Percentiles rank a stretch among this genome's conserved stretches.
Evolutionary conservation across 495 filamentous ascomycete species (phyloP).

Genomic region (Amniculicola lignicola): DNA sequence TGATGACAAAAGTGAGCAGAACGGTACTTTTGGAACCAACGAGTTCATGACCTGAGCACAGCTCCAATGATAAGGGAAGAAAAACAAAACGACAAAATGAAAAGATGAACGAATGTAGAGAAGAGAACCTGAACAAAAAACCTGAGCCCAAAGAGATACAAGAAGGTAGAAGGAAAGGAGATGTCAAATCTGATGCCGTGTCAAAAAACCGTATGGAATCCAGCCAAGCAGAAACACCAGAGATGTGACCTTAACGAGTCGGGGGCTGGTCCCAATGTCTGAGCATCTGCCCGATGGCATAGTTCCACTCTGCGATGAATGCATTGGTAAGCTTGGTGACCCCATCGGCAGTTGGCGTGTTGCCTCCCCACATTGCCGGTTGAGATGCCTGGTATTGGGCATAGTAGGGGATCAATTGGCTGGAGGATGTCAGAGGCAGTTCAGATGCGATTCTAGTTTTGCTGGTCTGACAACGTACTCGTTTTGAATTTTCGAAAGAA

Average conservation of each 20-base stretch:
- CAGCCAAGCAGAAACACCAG: neutral
- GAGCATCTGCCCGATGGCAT: slow-evolving; percentile 63
- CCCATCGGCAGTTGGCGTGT: slow-evolving; percentile 52
- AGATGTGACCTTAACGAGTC: slow-evolving; percentile 5
- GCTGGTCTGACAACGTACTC: slow-evolving; percentile 52
- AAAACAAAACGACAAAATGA: neutral
- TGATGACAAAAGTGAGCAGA: no score
- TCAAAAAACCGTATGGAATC: no score
- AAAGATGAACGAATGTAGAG: neutral
- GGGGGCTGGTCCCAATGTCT: slow-evolving; percentile 65
- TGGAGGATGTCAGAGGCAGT: slow-evolving; percentile 36
- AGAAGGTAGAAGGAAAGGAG: neutral
- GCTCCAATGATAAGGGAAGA: no score
- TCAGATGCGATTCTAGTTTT: slow-evolving; percentile 1
- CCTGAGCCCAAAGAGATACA: neutral
- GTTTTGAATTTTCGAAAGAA: slow-evolving; percentile 63
- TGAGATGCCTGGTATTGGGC: slow-evolving; percentile 57
- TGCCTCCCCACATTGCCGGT: slow-evolving; percentile 72
- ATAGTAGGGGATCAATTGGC: slow-evolving; percentile 58
- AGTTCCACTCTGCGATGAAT: slow-evolving; percentile 65
- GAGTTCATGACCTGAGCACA: no score
- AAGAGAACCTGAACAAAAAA: no score
- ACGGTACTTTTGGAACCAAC: no score
- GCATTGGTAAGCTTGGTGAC: slow-evolving; percentile 59
- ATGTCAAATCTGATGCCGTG: no score